Evolutionary conservation across 352 stramenopile genomes (phyloP), one percentile per base, ranked within the genome.

Genomic region (Thalassiosira sp.): DNA sequence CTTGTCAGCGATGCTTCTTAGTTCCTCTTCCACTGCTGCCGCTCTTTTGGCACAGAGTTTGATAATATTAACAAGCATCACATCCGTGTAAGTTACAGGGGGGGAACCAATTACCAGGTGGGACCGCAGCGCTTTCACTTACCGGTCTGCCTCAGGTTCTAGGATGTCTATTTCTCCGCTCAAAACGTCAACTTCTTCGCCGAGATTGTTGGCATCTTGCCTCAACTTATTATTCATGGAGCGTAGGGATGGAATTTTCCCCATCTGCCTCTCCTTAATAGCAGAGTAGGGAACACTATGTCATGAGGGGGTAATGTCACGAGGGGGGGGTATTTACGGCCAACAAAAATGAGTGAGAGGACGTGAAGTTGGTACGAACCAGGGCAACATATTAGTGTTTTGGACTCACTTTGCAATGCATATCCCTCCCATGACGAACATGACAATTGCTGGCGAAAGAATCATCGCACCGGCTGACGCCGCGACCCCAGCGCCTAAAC

Each of bases 171-270:
- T 77, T 70, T 66, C 58, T 16, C 48, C 11, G 1, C 27, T 16
- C 24, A 82, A 31, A 31, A 48, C 11, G 33, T 82, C 67, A 20
- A 82, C 62, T 31, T 73, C 68, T 28, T 40, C 27, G 25, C 43
- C 31, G 18, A 82, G 57, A 10, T 28, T 33, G 58, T 75, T 77
- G 3, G 74, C 66, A 52, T 72, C 60, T 24, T 63, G 35, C 33
- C 51, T 76, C 56, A 82, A 67, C 31, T 51, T 71, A 65, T 82
- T 82, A 45, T 75, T 78, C 54, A 82, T 60, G n/a, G 18, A 15
- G 45, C 67, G 53, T 24, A 82, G 62, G 25, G 60, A 59, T 33
- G 73, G 73, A 20, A 73, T 49, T 54, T 82, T 82, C 22, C 31
- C 59, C 2, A 82, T 31, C 53, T 69, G 20, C 24, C 22, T 65